Conservation (phyloP, 2,329 filamentous ascomycete species). For the Diaporthe eres region DNA sequence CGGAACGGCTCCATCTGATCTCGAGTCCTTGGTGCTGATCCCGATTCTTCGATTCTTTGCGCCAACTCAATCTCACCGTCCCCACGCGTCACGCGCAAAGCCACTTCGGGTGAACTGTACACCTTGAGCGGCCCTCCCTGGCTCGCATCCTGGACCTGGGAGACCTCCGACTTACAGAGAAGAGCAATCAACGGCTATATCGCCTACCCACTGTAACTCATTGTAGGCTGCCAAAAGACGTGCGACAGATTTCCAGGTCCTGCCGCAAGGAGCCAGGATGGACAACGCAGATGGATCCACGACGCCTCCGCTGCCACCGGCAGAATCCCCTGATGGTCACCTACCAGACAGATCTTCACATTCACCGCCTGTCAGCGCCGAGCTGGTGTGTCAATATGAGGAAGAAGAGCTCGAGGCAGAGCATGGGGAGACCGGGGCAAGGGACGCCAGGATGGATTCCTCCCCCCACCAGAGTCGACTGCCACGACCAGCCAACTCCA, state of each 20-base stretch:
- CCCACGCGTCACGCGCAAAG: not conserved
- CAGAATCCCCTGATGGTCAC: constrained; percentile 28
- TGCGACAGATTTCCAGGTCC: not conserved
- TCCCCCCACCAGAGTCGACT: constrained; percentile 44
- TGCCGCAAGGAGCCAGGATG: constrained; percentile 22
- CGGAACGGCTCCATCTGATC: not conserved
- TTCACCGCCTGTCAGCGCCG: not conserved
- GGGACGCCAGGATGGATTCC: constrained; percentile 35
- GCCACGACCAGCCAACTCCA: constrained; percentile 36
- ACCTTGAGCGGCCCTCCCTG: too few relatives aligned
- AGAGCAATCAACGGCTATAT: too few relatives aligned
- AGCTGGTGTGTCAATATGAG: constrained; percentile 10
- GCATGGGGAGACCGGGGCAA: constrained; percentile 2
- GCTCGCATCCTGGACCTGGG: not conserved
- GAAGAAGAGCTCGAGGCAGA: not conserved
- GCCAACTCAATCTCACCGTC: not conserved
- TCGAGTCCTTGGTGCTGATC: not conserved
- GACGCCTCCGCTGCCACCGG: constrained; percentile 40
- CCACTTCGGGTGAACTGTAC: not conserved
- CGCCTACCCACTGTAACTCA: not conserved
- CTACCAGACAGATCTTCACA: not conserved
- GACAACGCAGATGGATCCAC: constrained; percentile 38
- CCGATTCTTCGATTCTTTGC: not conserved
- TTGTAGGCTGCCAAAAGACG: not conserved
- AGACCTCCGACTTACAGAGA: not conserved